phyloP scores from a whole-genome alignment of 257 asterid species.

The Capsicum chinense region DNA sequence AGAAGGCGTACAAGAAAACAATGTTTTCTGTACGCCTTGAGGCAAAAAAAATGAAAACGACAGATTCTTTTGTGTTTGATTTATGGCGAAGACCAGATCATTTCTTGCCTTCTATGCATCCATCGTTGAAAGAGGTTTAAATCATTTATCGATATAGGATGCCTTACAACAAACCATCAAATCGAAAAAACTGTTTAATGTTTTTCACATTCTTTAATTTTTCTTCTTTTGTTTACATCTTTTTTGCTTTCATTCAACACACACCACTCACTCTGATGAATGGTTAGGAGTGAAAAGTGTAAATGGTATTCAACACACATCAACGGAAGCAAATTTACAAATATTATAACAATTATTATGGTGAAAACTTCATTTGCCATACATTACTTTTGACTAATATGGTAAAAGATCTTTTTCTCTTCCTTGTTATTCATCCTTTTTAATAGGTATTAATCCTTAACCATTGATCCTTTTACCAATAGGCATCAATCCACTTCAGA shows the following conservation, averaged over 20 bases:
- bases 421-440: too few relatives aligned
- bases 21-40: constrained; percentile 14
- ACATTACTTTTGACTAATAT: too few relatives aligned
- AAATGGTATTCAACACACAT: not conserved
- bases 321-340: not conserved
- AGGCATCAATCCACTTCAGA: too few relatives aligned
- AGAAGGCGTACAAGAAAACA: constrained; percentile 43
- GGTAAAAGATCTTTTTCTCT: too few relatives aligned
- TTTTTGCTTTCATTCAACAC: not conserved
- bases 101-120: constrained; percentile 27
- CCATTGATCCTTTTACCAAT: too few relatives aligned
- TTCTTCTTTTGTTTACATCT: not conserved
- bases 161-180: not conserved
- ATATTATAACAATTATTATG: too few relatives aligned
- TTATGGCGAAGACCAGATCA: constrained; percentile 12
- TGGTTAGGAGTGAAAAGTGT: constrained; percentile 17
- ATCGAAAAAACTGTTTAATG: not conserved
- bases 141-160: not conserved
- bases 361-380: too few relatives aligned
- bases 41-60: not conserved
- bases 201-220: constrained; percentile 11
- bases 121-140: not conserved
- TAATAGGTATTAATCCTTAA: too few relatives aligned
- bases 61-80: constrained; percentile 18
- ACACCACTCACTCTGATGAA: not conserved